These are phyloP conservation scores for Hordeum vulgare DNA, from an alignment of 176 grass and related monocot species.

Conservation along the genomic window MorexV3_pseudomolecules_assembly NC_058522.1:391932233-391932732, in stretches of 20 bases:
- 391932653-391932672: not conserved
- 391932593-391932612: not conserved
- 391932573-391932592: not conserved
- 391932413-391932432: conserved; percentile 83
- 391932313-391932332: conserved; percentile 44
- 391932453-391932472: conserved; percentile 57
- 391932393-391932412: conserved; percentile 76
- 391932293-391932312: conserved; percentile 58
- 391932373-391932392: conserved; percentile 87
- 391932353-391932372: conserved; percentile 74
- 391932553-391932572: conserved; percentile 37
- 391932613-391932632: not conserved
- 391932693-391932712: not conserved
- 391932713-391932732: not conserved
- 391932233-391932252: conserved; percentile 12
- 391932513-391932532: conserved; percentile 88
- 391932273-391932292: conserved; percentile 79
- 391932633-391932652: not conserved
- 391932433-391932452: conserved; percentile 65
- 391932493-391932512: conserved; percentile 73
- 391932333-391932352: conserved; percentile 64
- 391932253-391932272: conserved; percentile 77
- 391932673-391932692: not conserved
- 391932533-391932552: conserved; percentile 84
- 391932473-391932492: conserved; percentile 62